Base-by-base conservation (phyloP, 805 yeast species). In the Candida silvicultrix region DNA sequence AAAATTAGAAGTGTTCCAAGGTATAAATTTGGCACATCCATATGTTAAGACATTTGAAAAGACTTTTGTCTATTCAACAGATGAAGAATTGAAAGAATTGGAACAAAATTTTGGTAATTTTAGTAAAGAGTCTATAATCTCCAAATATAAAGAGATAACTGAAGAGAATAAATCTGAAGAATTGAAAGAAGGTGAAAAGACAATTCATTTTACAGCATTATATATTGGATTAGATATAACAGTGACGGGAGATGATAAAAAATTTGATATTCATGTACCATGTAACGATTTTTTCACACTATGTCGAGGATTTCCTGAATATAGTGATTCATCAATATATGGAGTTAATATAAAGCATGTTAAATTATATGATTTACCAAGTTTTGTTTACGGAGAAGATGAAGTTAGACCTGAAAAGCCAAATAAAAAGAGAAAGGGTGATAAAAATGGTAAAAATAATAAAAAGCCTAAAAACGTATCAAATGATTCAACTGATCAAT, bases 1-100 rank as follows among this genome's bases (percentile, higher is more conserved):
- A 55, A 94, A 89, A 61, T 73, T 94, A 42, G 99, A 94, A 63
- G 71, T 78, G 5, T 67, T 82, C 19, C 81, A 79, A 4, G 94
- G 95, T 0, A 79, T 94, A 21, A 80, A 74, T 44, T 53, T 89
- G 28, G 97, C 97, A 0, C 98, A 90, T 65, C 98, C 99, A 1
- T 94, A 78, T 62, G 85, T 85, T 18, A 87, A 89, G 57, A 81
- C 83, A 14, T 84, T 87, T 60, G 83, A 78, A 42, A 71, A 75
- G 40, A 67, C 78, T 2, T 83, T 69, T 43, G 57, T 67, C 19
- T 78, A 75, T 55, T 55, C 64, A 12, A 69, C 66, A 11, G 79
- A 77, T 12, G 82, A 77, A n/a, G 80, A 79, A 51, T 78, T 78
- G 2, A 68, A 73, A 45, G 70, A 71, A 28, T 74, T 85, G 28